These are phyloP conservation scores for Physcomitrellopsis africana DNA, from an alignment of 225 moss, liverwort and hornwort species.

Conservation along the genomic window DNA sequence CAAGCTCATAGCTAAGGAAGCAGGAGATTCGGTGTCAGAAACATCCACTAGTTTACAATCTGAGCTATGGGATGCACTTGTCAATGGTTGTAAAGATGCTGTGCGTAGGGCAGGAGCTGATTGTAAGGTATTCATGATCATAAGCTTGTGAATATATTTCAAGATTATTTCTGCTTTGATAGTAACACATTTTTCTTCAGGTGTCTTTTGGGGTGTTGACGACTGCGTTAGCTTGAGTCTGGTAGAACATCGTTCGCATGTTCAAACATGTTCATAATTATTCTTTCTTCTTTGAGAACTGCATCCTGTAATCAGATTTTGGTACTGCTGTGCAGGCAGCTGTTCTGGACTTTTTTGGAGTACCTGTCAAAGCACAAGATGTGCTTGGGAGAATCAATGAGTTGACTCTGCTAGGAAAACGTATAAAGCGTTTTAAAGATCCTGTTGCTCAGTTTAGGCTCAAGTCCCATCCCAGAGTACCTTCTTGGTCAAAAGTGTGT, in stretches of 20 bases:
- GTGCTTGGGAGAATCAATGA: constrained; percentile 85
- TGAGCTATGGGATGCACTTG: constrained; percentile 81
- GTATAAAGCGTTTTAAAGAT: constrained; percentile 86
- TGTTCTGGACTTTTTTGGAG: constrained; percentile 94
- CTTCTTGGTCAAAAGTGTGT: constrained; percentile 91
- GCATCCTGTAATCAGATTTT: constrained; percentile 17
- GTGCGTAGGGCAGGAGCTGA: constrained; percentile 79
- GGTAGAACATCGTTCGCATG: neutral
- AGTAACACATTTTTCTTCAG: neutral
- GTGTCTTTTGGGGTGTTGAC: constrained; percentile 1
- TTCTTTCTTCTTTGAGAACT: neutral
- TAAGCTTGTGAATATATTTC: neutral
- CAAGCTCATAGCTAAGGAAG: constrained; percentile 86
- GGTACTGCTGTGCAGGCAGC: constrained; percentile 72
- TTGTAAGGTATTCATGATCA: constrained; percentile 64
- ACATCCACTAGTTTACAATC: constrained; percentile 63
- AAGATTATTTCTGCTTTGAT: neutral
- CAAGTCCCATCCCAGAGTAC: constrained; percentile 82
- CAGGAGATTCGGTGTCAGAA: constrained; percentile 76
- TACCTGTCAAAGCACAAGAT: constrained; percentile 97
- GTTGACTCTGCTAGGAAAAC: constrained; percentile 80
- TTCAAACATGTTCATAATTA: constrained; percentile 1
- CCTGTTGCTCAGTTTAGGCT: constrained; percentile 95
- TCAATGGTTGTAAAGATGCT: constrained; percentile 91
- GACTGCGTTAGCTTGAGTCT: constrained; percentile 6